Percentiles rank a stretch among this genome's conserved stretches.
These are phyloP conservation scores for Ceratocystis huliohia DNA, from an alignment of 2,329 filamentous ascomycete genomes.

Conservation along the genomic window DNA sequence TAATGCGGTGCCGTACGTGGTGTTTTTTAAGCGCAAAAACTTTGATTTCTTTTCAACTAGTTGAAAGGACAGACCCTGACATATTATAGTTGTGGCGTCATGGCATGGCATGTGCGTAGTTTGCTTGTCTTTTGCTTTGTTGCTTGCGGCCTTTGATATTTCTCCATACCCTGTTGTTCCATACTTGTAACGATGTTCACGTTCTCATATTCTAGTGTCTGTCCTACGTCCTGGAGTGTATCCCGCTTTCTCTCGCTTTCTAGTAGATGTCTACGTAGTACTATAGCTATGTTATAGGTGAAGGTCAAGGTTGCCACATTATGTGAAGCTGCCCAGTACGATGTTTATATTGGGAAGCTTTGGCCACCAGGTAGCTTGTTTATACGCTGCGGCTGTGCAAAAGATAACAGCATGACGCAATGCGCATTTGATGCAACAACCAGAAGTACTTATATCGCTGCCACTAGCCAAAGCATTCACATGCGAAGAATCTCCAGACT, in stretches of 20 bases:
- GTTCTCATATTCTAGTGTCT: neutral
- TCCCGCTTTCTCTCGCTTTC: neutral
- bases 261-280: neutral
- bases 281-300: neutral
- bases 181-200: neutral
- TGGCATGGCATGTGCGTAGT: neutral
- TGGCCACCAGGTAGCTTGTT: neutral
- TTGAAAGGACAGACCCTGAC: neutral
- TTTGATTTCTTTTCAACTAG: slow-evolving; percentile 10
- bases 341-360: neutral
- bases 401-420: neutral
- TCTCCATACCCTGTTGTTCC: slow-evolving; percentile 6
- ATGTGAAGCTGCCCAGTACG: neutral
- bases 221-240: no score
- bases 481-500: neutral
- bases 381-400: neutral
- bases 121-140: neutral
- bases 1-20: slow-evolving; percentile 35
- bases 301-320: neutral
- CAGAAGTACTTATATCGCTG: neutral
- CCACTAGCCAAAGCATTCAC: neutral
- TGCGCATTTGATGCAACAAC: neutral
- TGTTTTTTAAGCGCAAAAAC: slow-evolving; percentile 34
- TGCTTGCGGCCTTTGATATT: neutral
- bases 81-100: neutral